These are phyloP conservation scores for Immersiporthe knoxdaviesiana DNA, from an alignment of 2,329 filamentous ascomycete genomes.

Conservation along the genomic window DNA sequence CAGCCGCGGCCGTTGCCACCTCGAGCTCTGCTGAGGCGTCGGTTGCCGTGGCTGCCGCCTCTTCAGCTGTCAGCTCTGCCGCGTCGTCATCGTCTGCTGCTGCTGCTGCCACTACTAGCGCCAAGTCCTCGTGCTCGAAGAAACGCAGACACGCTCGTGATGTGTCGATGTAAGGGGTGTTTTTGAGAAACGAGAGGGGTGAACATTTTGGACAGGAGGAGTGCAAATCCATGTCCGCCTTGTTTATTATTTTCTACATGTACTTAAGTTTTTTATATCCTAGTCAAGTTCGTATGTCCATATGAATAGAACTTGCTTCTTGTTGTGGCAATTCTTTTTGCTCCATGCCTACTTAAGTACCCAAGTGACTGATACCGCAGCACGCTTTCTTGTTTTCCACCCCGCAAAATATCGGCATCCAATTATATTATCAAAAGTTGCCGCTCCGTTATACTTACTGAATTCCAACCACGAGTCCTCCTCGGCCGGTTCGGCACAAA, in stretches of 20 bases:
- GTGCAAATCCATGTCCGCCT: background rate
- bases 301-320: background rate
- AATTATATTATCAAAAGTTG: background rate
- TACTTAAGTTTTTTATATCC: background rate
- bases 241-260: background rate
- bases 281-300: background rate
- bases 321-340: background rate
- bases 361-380: background rate
- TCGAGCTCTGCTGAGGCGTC: background rate
- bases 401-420: background rate
- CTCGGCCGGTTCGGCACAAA: background rate
- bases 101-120: background rate
- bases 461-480: too few relatives aligned
- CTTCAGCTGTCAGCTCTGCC: background rate
- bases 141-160: slow-evolving; percentile 16
- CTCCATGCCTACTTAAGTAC: too few relatives aligned
- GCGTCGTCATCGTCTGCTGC: too few relatives aligned
- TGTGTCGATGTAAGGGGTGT: background rate
- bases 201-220: background rate
- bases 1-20: background rate
- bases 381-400: background rate
- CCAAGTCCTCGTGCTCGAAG: slow-evolving; percentile 9
- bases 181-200: background rate
- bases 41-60: background rate
- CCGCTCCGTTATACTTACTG: too few relatives aligned